Base-by-base conservation (phyloP, 768 basidiomycete genomes). In the Lentinula detonsa region DNA sequence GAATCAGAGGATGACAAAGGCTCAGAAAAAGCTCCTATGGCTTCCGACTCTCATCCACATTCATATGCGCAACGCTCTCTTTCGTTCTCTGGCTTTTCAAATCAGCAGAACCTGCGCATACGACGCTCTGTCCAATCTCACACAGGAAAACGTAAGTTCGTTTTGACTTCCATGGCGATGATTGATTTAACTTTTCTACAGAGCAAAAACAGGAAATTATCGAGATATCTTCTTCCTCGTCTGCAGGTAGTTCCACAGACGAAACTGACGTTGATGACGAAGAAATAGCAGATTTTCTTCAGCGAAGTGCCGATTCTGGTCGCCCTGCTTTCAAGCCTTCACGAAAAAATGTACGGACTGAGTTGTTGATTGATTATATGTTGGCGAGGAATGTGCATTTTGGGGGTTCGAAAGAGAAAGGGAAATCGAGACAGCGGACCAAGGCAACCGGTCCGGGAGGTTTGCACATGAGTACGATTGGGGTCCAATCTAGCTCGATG, bases 301-400 rank as follows among this genome's bases (percentile, higher is more conserved):
- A 48, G 9, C 28, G 37, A 10, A 33, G 46, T 18, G 56, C 8
- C 33, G 13, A 34, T 33, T 9, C 33, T 5, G 18, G 21, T 42
- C 42, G 39, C 28, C 45, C 39, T 37, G 7, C 7, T 49, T 33
- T 16, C 34, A 35, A n/a, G 15, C 57, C 28, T 51, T 34, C 55
- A 7, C 34, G 53, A 13, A 31, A 18, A 21, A 21, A 6, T 2
- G 21, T 40, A n/a, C 37, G 39, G 55, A 45, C 13, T n/a, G 57
- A 59, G 35, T 16, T 9, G 8, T 33, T 59, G 15, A 50, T 59
- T 45, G 57, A 59, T 33, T 59, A 59, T 18, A 59, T 59, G 57
- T 23, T 59, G 33, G 43, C 57, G 11, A 43, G 37, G 33, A 59
- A 48, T 40, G 57, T 49, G 39, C 23, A 13, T 56, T 21, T 56